Base-by-base conservation (phyloP, 148 eudicot genomes). In the Silene uniflora region DNA sequence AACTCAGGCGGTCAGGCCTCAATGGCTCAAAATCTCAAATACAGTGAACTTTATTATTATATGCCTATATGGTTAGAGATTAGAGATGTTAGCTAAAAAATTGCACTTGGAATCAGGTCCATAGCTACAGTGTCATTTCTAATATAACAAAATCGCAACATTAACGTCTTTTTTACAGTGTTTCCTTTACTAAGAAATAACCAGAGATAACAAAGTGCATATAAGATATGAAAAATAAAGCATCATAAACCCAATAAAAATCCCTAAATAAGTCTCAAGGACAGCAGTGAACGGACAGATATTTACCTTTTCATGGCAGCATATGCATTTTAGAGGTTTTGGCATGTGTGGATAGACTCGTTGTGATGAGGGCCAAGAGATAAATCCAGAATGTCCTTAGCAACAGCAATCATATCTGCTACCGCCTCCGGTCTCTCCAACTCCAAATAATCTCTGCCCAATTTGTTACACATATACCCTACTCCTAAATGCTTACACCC, bases 381-480 rank as follows among this genome's bases (percentile, higher is more conserved):
- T n/a, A n/a, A n/a, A 59, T 95, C 99, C 99, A 95, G 90, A 25
- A 95, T 92, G 11, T 92, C 99, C 81, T 95, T 92, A 3, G 99
- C 99, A 65, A 86, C 83, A 54, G 97, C 92, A 87, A 95, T 91
- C 86, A 89, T 87, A 79, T 95, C 93, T 7, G 98, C 99, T 35
- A 97, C 99, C 17, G 97, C 88, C 75, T 95, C 89, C 68, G 97
- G 97, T 69, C 97, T 87, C 25, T 92, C 97, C 60, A 95, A 79
- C 79, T 95, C 97, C 87, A 95, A 76, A 85, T 95, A 95, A 18
- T 97, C 97, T 5, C 96, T 97, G 21, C 97, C 99, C 74, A 95
- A 76, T 70, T 92, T 90, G 76, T 92, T 95, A 80, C 91, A 95
- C 21, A 91, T 91, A 78, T 95, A 92, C 68, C 94, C 99, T 0